Percentiles rank a stretch among this genome's conserved stretches.
These are phyloP conservation scores for Paulownia fortunei DNA, from an alignment of 257 asterid species.

Conservation along the genomic window DNA sequence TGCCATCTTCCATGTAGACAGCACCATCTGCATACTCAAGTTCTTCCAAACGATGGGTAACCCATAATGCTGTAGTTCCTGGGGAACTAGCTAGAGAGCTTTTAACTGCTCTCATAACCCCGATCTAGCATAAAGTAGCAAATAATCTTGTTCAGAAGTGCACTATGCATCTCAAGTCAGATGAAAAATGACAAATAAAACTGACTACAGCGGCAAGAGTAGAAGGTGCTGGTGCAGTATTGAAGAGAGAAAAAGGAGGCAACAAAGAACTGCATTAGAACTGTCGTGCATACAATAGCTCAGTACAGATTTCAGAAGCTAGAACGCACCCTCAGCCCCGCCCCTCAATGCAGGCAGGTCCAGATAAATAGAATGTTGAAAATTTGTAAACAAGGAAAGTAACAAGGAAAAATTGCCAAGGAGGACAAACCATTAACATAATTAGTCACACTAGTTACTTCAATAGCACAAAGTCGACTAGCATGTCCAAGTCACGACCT, in stretches of 20 bases:
- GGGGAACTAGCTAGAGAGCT: constrained; percentile 59
- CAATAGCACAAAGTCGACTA: neutral
- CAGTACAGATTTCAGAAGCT: neutral
- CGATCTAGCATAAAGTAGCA: constrained; percentile 51
- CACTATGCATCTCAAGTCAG: neutral
- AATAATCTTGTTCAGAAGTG: constrained; percentile 16
- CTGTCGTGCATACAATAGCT: neutral
- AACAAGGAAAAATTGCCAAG: neutral
- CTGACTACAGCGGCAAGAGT: neutral
- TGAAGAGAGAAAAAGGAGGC: neutral
- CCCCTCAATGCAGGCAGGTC: neutral
- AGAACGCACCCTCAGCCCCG: neutral
- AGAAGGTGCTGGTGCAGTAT: neutral
- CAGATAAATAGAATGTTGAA: neutral
- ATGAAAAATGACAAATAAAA: neutral
- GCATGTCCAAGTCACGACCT: neutral
- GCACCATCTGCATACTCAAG: constrained; percentile 92
- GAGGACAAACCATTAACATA: neutral
- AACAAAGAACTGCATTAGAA: neutral
- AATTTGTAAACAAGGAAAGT: neutral
- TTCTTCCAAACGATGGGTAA: constrained; percentile 93
- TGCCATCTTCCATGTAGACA: constrained; percentile 87
- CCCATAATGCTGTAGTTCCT: constrained; percentile 92
- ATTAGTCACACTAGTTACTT: neutral
- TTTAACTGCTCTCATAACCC: constrained; percentile 84